Evolutionary conservation across 108 stramenopile species (phyloP).

Genomic region (Nitzschia sp.): DNA sequence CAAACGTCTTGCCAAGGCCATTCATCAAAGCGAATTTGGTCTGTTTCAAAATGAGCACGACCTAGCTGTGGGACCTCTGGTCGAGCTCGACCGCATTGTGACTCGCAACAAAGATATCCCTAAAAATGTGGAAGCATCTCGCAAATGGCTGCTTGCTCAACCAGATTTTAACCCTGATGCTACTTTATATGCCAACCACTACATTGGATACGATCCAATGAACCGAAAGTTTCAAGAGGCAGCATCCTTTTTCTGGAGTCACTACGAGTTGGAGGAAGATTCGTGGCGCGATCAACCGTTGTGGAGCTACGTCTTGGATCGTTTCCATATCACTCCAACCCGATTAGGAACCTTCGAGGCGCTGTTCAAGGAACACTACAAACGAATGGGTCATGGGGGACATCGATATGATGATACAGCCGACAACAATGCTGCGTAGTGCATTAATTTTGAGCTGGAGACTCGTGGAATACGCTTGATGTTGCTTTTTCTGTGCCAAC

Average conservation of each 20-base stretch:
- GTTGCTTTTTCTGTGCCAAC: conserved; percentile 49
- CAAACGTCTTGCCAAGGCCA: conserved; percentile 22
- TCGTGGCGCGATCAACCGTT: conserved; percentile 45
- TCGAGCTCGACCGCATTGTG: conserved; percentile 35
- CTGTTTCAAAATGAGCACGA: conserved; percentile 29
- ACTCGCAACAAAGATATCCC: conserved; percentile 25
- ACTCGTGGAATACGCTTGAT: conserved; percentile 13
- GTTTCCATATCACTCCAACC: too few relatives aligned
- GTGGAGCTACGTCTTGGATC: conserved; percentile 35
- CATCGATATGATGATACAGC: conserved; percentile 18
- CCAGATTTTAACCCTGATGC: conserved; percentile 26
- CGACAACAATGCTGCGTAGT: conserved; percentile 10
- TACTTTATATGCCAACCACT: conserved; percentile 28
- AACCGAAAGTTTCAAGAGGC: conserved; percentile 13
- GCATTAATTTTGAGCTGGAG: background rate
- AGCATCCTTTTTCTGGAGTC: conserved; percentile 36
- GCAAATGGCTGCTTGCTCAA: conserved; percentile 26
- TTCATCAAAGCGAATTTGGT: conserved; percentile 16
- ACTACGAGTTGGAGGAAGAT: too few relatives aligned
- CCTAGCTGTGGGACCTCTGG: background rate
- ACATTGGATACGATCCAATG: conserved; percentile 29
- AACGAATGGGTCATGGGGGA: conserved; percentile 23
- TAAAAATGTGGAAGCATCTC: conserved; percentile 28
- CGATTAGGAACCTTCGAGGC: too few relatives aligned
- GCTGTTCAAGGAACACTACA: conserved; percentile 21